Base-by-base conservation (phyloP, 768 basidiomycete species). In the Russula vinacea region DNA sequence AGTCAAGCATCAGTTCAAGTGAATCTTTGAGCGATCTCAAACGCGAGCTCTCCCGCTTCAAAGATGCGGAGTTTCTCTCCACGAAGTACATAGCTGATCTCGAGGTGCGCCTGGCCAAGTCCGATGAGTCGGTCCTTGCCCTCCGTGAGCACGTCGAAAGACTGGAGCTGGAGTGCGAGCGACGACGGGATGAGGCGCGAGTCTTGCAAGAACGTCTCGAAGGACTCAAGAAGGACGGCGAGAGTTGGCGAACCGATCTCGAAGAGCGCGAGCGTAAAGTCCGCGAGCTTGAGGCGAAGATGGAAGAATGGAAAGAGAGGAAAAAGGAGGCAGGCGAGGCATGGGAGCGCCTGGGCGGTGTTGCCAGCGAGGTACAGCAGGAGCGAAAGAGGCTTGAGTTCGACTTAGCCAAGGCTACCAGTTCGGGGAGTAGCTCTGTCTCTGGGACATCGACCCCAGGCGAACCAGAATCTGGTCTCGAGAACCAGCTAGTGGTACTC, bases 31-130 rank as follows among this genome's bases (percentile, higher is more conserved):
- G 81, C 29, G 93, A 96, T 65, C 81, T 98, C 58, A 87, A 85
- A 73, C 87, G 89, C 64, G 94, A 98, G 76, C 81, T 98, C 32
- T 69, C 81, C 52, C 84, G 85, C 52, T 88, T 86, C 74, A 90
- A 84, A 71, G 93, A 96, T 49, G 73, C 81, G 1, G 93, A 97
- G 70, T 76, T 78, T 2, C 82, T 86, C 58, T 87, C 90, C 5
- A 71, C 81, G 29, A 83, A 86, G 68, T 96, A 98, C 75, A 92
- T 97, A 63, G 78, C 84, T 11, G 94, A 95, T 55, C 82, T 98
- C 33, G 96, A 98, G 74, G 79, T 81, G 51, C 88, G 93, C 29
- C 80, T 97, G 8, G 78, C 85, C 32, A 86, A 84, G 56, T 83
- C 91, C 1, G 91, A 92, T 69, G 90, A 91, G 70, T 91, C 89